Evolutionary conservation across 345 rosid genomes (phyloP).

Genomic region (Mercurialis annua): DNA sequence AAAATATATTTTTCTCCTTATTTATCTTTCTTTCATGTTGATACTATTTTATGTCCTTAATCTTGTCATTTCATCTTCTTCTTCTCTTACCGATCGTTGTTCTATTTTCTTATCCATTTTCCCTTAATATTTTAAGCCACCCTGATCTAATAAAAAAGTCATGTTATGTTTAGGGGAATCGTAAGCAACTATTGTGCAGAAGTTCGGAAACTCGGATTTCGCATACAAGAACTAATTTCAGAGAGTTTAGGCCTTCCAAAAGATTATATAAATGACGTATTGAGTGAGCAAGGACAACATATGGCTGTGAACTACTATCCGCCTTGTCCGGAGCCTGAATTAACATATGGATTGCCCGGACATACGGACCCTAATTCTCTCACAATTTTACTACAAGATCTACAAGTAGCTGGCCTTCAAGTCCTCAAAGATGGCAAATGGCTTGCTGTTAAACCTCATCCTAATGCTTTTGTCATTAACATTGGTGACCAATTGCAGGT

Average conservation of each 20-base stretch:
- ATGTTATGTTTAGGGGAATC: conserved; percentile 38
- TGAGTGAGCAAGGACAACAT: conserved; percentile 93
- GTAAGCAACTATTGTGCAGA: conserved; percentile 57
- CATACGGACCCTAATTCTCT: conserved; percentile 93
- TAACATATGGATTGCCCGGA: conserved; percentile 82
- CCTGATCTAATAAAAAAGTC: too few species aligned
- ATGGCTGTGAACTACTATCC: conserved; percentile 95
- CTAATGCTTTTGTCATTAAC: conserved; percentile 77
- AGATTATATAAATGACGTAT: conserved; percentile 36
- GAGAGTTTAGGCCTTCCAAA: conserved; percentile 84
- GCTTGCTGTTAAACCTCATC: conserved; percentile 77
- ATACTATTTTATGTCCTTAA: too few species aligned
- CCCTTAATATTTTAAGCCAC: too few species aligned
- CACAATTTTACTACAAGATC: conserved; percentile 84
- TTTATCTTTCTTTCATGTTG: too few species aligned
- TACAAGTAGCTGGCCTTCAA: conserved; percentile 70
- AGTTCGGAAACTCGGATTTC: conserved; percentile 58
- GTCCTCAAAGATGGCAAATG: conserved; percentile 71
- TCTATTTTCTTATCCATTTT: too few species aligned
- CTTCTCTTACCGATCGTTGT: too few species aligned
- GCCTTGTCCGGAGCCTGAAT: conserved; percentile 86
- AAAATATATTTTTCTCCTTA: too few species aligned
- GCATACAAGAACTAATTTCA: conserved; percentile 69
- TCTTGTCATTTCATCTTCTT: too few species aligned
- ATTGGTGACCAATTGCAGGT: conserved; percentile 93